Evolutionary conservation across 73 alveolate species (phyloP).

Genomic region (Urostyla sp.): DNA sequence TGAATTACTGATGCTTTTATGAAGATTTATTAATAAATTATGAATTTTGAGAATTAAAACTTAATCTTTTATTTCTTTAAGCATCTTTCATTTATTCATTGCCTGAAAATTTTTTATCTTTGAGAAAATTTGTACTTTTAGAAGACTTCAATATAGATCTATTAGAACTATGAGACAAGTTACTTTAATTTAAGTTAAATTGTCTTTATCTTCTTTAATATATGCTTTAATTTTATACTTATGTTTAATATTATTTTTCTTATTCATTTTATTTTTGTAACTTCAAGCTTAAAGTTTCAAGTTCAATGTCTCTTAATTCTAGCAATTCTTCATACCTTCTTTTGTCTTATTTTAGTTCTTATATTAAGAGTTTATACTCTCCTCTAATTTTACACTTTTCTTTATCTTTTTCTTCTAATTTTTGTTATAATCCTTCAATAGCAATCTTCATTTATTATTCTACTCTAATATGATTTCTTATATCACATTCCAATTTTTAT

Average conservation of each 20-base stretch:
- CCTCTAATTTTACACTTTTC: conserved; percentile 20
- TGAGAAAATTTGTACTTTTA: no score
- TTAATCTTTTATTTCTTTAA: no score
- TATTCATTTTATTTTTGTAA: not conserved
- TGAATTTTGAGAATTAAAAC: no score
- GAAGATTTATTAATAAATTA: no score
- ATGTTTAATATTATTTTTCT: conserved; percentile 1
- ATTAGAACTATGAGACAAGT: no score
- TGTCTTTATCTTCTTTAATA: conserved; percentile 26
- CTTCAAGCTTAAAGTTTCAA: not conserved
- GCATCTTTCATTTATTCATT: no score
- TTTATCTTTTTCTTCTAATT: conserved; percentile 33
- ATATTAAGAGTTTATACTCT: conserved; percentile 11
- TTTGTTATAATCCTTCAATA: conserved; percentile 24
- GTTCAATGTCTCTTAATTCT: conserved; percentile 20
- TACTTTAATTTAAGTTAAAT: no score
- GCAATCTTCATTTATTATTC: conserved; percentile 50
- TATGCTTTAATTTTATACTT: not conserved
- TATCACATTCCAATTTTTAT: conserved; percentile 37
- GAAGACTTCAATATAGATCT: no score
- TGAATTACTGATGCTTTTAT: no score
- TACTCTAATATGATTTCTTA: conserved; percentile 30
- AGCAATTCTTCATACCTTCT: conserved; percentile 24
- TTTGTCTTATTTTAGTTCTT: conserved; percentile 24
- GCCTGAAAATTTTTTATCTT: no score